phyloP scores from a whole-genome alignment of 805 yeast genomes.

The Metschnikowia shivogae region DNA sequence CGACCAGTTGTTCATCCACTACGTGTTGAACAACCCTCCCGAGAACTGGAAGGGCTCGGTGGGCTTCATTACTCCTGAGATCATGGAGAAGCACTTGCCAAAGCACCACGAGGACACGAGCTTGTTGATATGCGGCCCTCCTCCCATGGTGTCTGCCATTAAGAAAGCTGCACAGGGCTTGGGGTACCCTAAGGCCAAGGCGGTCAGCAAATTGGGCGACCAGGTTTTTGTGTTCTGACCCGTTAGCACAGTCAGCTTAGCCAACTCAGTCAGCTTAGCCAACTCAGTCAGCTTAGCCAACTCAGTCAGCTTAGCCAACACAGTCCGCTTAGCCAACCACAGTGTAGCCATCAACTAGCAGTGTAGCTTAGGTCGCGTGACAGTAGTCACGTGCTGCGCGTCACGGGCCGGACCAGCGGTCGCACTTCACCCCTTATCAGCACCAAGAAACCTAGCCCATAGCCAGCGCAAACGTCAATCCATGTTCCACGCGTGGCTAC shows the following conservation, averaged over 20 bases:
- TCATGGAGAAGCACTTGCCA: constrained; percentile 62
- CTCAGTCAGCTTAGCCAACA: too few relatives aligned
- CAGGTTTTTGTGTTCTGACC: constrained; percentile 78
- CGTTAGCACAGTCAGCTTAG: too few relatives aligned
- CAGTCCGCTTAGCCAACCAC: too few relatives aligned
- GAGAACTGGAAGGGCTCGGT: constrained; percentile 70
- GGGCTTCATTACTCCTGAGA: constrained; percentile 78
- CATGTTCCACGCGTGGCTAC: neutral
- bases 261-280: too few relatives aligned
- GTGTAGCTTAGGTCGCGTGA: too few relatives aligned
- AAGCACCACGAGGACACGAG: constrained; percentile 56
- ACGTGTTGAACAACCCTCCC: constrained; percentile 72
- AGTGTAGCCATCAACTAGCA: too few relatives aligned
- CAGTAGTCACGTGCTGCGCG: too few relatives aligned
- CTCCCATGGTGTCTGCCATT: constrained; percentile 82
- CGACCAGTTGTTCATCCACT: constrained; percentile 58
- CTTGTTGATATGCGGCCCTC: constrained; percentile 89
- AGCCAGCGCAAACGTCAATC: too few relatives aligned
- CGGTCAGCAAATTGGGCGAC: constrained; percentile 85
- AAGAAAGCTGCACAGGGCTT: constrained; percentile 72
- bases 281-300: too few relatives aligned
- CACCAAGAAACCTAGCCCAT: too few relatives aligned
- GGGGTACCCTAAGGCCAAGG: constrained; percentile 81
- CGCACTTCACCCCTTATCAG: too few relatives aligned
- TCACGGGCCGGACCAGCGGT: too few relatives aligned